These are phyloP conservation scores for Eudorina sp. DNA, from an alignment of 139 green algal species.

Conservation along the genomic window DNA sequence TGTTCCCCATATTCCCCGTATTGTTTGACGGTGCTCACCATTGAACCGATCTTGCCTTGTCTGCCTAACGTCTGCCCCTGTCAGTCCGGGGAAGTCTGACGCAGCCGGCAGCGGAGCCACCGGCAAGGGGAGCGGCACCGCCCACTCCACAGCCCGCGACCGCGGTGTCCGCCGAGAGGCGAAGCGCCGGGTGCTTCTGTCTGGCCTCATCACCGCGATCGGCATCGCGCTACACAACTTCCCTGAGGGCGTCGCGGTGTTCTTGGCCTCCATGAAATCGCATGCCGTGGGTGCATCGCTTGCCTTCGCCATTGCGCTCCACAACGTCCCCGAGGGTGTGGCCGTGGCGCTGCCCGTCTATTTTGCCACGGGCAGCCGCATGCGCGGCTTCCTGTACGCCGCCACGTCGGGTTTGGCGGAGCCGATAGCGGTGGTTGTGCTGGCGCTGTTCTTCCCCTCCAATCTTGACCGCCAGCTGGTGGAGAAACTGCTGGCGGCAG, in stretches of 20 bases:
- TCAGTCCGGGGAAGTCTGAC: neutral
- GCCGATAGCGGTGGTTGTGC: slow-evolving; percentile 74
- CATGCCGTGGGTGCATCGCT: slow-evolving; percentile 69
- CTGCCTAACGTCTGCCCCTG: too few relatives aligned
- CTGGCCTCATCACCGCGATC: slow-evolving; percentile 81
- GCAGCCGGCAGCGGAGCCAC: neutral
- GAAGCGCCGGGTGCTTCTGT: slow-evolving; percentile 67
- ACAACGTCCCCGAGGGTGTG: slow-evolving; percentile 90
- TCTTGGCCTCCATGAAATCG: slow-evolving; percentile 76
- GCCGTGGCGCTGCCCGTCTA: slow-evolving; percentile 93
- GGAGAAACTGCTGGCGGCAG: slow-evolving; percentile 59
- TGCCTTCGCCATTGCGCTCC: slow-evolving; percentile 86
- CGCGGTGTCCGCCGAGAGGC: slow-evolving; percentile 27
- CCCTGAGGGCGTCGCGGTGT: slow-evolving; percentile 80
- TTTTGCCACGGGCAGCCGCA: slow-evolving; percentile 81
- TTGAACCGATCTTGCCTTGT: too few relatives aligned
- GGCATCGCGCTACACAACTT: slow-evolving; percentile 93
- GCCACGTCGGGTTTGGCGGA: slow-evolving; percentile 68
- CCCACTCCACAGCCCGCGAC: slow-evolving; percentile 15
- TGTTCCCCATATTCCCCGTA: too few relatives aligned
- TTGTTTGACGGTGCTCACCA: too few relatives aligned
- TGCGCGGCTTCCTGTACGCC: slow-evolving; percentile 71
- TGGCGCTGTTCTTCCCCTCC: slow-evolving; percentile 67
- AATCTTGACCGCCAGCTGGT: slow-evolving; percentile 63
- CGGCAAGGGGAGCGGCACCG: neutral